Evolutionary conservation across 2,329 filamentous ascomycete genomes (phyloP).

Genomic region (Calonectria crousiana): DNA sequence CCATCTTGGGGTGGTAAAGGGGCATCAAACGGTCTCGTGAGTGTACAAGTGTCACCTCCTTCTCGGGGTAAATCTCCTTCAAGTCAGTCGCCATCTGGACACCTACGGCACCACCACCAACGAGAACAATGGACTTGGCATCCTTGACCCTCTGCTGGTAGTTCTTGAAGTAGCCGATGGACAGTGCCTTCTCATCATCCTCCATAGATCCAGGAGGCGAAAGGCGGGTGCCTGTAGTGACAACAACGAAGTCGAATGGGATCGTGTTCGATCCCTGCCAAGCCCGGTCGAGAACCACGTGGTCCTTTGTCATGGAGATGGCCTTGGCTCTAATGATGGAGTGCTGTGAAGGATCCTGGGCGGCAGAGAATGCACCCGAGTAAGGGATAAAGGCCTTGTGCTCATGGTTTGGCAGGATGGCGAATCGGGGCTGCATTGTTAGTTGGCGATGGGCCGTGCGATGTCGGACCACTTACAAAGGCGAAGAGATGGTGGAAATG

Average conservation of each 20-base stretch:
- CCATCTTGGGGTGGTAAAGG: slow-evolving; percentile 42
- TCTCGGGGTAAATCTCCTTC: slow-evolving; percentile 41
- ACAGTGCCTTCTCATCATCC: slow-evolving; percentile 36
- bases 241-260: slow-evolving; percentile 39
- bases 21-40: slow-evolving; percentile 41
- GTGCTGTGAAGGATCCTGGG: slow-evolving; percentile 35
- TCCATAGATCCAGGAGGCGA: slow-evolving; percentile 41
- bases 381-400: slow-evolving; percentile 65
- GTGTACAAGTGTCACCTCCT: slow-evolving; percentile 40
- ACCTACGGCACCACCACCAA: slow-evolving; percentile 42
- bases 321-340: slow-evolving; percentile 35
- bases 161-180: slow-evolving; percentile 37
- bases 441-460: not conserved
- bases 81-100: slow-evolving; percentile 44
- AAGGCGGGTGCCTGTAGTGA: slow-evolving; percentile 39
- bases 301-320: slow-evolving; percentile 32
- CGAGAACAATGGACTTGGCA: slow-evolving; percentile 39
- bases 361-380: slow-evolving; percentile 34
- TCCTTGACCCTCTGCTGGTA: slow-evolving; percentile 38
- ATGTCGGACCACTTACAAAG: slow-evolving; percentile 47
- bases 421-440: slow-evolving; percentile 54
- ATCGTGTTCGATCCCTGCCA: slow-evolving; percentile 41
- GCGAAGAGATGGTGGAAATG: slow-evolving; percentile 64
- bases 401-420: slow-evolving; percentile 57
- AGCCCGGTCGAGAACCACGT: slow-evolving; percentile 34